Evolutionary conservation across 768 basidiomycete genomes (phyloP).

Genomic region (Russula abietina): DNA sequence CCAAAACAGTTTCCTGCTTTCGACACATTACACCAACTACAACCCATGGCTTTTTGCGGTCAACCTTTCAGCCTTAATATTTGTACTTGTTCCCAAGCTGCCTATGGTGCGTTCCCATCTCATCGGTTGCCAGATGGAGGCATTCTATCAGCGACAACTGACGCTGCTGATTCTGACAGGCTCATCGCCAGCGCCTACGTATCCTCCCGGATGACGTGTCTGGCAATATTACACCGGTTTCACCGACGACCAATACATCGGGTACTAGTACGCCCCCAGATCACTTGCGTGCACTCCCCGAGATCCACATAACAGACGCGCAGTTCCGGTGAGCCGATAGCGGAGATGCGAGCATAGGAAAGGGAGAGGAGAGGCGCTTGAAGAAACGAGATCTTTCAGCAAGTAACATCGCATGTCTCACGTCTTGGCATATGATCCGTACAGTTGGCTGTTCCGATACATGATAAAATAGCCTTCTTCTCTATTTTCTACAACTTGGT

Average conservation of each 20-base stretch:
- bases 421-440: background rate
- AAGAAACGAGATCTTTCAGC: conserved; percentile 21
- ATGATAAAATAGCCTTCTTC: background rate
- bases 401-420: conserved; percentile 19
- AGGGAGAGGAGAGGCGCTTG: conserved; percentile 4
- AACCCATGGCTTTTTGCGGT: conserved; percentile 90
- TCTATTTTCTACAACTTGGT: background rate
- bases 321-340: conserved; percentile 35
- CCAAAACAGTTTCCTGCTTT: conserved; percentile 68
- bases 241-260: conserved; percentile 57
- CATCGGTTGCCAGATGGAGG: background rate
- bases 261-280: conserved; percentile 38
- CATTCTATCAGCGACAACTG: background rate
- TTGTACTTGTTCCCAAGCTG: conserved; percentile 92
- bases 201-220: conserved; percentile 64
- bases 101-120: conserved; percentile 59
- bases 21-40: conserved; percentile 97
- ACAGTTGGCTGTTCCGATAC: conserved; percentile 6
- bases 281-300: conserved; percentile 29
- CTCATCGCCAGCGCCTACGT: conserved; percentile 77
- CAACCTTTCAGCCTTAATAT: conserved; percentile 73
- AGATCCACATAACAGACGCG: conserved; percentile 41
- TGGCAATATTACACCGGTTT: conserved; percentile 61
- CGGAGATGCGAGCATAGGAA: background rate
- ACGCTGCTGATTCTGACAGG: conserved; percentile 36